These are phyloP conservation scores for Rusavskia elegans DNA, from an alignment of 495 filamentous ascomycete species.

Conservation along the genomic window DNA sequence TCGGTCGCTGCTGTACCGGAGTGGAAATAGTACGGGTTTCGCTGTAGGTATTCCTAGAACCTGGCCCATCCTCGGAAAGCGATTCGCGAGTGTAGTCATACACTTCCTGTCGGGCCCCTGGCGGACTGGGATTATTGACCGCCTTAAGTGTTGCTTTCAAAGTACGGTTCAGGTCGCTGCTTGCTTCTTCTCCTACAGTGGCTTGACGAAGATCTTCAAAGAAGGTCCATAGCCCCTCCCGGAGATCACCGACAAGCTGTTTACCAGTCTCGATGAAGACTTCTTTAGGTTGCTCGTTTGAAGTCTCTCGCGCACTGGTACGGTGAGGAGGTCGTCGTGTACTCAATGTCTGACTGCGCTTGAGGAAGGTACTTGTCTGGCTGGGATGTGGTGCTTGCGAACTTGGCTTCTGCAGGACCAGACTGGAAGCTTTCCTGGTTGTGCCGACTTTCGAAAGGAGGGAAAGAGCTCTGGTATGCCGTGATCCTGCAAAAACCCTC, in stretches of 20 bases:
- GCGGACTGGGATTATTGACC: conserved; percentile 4
- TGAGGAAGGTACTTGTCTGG: neutral
- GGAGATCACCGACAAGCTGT: conserved; percentile 81
- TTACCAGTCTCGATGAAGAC: conserved; percentile 51
- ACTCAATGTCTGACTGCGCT: neutral
- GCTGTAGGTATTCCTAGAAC: no score
- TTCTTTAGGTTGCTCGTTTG: conserved; percentile 20
- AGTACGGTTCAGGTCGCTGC: conserved; percentile 8
- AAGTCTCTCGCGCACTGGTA: neutral
- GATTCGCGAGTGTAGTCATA: no score
- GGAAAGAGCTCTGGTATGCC: conserved; percentile 66
- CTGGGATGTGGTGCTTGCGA: neutral
- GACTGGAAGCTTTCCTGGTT: neutral
- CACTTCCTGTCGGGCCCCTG: conserved; percentile 1
- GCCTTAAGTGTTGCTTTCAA: conserved; percentile 12
- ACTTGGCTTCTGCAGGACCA: neutral
- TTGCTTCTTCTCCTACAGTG: conserved; percentile 82
- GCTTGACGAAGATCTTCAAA: conserved; percentile 89
- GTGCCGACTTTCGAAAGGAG: conserved; percentile 49
- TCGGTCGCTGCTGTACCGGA: neutral
- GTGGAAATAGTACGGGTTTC: neutral
- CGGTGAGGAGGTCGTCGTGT: neutral
- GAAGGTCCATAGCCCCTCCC: conserved; percentile 89
- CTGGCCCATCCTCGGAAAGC: no score
- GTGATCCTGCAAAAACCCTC: conserved; percentile 53